Conservation (phyloP, 352 stramenopile species). For the Blastocystis sp. region DNA sequence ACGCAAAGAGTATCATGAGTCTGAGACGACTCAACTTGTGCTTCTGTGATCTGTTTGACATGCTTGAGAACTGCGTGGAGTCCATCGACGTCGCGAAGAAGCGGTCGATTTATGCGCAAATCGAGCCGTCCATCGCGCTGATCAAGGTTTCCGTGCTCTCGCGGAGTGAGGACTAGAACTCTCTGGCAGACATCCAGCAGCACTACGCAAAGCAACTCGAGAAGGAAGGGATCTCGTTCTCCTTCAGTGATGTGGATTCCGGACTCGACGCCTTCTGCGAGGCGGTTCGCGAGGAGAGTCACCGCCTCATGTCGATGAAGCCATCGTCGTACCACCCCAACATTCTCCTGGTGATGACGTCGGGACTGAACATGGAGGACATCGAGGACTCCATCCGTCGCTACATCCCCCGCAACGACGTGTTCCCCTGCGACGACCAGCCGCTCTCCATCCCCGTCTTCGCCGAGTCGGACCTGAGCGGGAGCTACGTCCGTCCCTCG, state of each 20-base stretch:
- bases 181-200: slow-evolving; percentile 6
- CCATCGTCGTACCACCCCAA: background rate
- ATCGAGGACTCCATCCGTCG: slow-evolving; percentile 32
- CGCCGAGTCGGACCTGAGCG: slow-evolving; percentile 41
- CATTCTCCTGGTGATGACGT: slow-evolving; percentile 40
- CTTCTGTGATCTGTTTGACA: slow-evolving; percentile 40
- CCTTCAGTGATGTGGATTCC: background rate
- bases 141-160: background rate
- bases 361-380: background rate
- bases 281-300: background rate
- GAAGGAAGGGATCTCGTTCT: background rate
- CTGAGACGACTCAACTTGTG: slow-evolving; percentile 23
- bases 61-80: slow-evolving; percentile 29
- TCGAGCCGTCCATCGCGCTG: slow-evolving; percentile 36
- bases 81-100: slow-evolving; percentile 20
- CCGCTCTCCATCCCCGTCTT: slow-evolving; percentile 37
- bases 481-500: slow-evolving; percentile 22
- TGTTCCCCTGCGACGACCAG: slow-evolving; percentile 53
- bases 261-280: slow-evolving; percentile 19
- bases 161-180: background rate
- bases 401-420: slow-evolving; percentile 45
- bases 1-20: slow-evolving; percentile 22
- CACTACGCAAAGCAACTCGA: background rate
- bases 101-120: slow-evolving; percentile 35
- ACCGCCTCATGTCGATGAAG: background rate